Percentiles rank a stretch among this genome's conserved stretches.
These are phyloP conservation scores for Termitomyces sp. DNA, from an alignment of 768 basidiomycete genomes.

Conservation along the genomic window DNA sequence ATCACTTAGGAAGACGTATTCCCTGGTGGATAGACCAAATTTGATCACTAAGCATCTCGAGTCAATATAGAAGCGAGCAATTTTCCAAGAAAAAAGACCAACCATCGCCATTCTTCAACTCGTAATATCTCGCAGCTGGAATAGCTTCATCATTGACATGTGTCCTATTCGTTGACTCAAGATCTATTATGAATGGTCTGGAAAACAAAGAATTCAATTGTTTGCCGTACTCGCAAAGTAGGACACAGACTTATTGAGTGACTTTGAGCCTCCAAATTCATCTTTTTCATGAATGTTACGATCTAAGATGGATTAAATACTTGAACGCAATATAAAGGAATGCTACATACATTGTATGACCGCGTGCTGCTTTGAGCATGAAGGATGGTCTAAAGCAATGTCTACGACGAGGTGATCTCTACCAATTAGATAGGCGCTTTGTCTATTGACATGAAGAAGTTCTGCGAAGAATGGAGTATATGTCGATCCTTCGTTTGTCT, in stretches of 20 bases:
- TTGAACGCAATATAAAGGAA: not conserved
- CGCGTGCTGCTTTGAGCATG: conserved; percentile 97
- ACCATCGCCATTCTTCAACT: conserved; percentile 79
- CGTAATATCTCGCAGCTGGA: conserved; percentile 83
- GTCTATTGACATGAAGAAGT: conserved; percentile 85
- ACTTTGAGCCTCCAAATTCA: conserved; percentile 76
- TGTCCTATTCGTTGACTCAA: conserved; percentile 97
- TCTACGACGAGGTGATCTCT: conserved; percentile 83
- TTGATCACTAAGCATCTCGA: conserved; percentile 56
- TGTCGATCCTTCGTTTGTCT: not conserved
- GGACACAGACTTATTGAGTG: conserved; percentile 71
- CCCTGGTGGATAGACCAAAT: conserved; percentile 74
- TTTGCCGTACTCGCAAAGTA: not conserved
- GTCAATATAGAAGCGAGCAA: not conserved
- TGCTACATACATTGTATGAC: conserved; percentile 80
- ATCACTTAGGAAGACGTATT: conserved; percentile 84
- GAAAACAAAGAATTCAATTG: conserved; percentile 2
- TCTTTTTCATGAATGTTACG: conserved; percentile 83
- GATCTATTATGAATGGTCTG: conserved; percentile 95
- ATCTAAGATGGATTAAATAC: conserved; percentile 34
- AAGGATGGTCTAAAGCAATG: conserved; percentile 91
- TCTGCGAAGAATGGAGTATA: conserved; percentile 39
- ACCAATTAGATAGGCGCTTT: conserved; percentile 93
- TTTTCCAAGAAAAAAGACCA: not conserved
- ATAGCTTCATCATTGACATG: conserved; percentile 84